These are phyloP conservation scores for Blastobotrys proliferans DNA, from an alignment of 1,139 yeast genomes.

Conservation along the genomic window DNA sequence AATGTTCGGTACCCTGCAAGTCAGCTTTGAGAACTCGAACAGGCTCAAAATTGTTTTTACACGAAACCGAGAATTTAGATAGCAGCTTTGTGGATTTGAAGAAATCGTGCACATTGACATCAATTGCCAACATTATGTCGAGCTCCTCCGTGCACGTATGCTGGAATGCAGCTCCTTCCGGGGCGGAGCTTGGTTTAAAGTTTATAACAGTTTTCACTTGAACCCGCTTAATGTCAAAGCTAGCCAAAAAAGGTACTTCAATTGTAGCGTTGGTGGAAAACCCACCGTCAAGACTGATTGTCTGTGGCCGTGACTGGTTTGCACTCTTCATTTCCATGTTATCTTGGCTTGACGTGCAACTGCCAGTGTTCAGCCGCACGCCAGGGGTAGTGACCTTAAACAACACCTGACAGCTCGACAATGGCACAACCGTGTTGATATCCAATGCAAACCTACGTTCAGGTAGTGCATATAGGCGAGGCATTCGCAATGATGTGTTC, in stretches of 20 bases:
- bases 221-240: slow-evolving; percentile 12
- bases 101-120: slow-evolving; percentile 76
- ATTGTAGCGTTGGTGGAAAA: background rate
- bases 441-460: slow-evolving; percentile 23
- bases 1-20: slow-evolving; percentile 42
- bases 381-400: slow-evolving; percentile 21
- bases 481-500: slow-evolving; percentile 21
- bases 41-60: slow-evolving; percentile 51
- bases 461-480: slow-evolving; percentile 18
- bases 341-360: background rate
- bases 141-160: slow-evolving; percentile 21
- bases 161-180: slow-evolving; percentile 18
- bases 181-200: slow-evolving; percentile 16
- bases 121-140: slow-evolving; percentile 43
- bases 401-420: slow-evolving; percentile 15
- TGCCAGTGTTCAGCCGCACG: slow-evolving; percentile 14
- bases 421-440: slow-evolving; percentile 17
- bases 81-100: slow-evolving; percentile 54
- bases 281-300: background rate
- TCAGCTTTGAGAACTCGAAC: slow-evolving; percentile 48
- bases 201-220: slow-evolving; percentile 8
- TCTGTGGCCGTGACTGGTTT: slow-evolving; percentile 5
- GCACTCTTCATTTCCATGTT: slow-evolving; percentile 1
- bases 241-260: slow-evolving; percentile 13
- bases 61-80: slow-evolving; percentile 65